These are phyloP conservation scores for Populus pruinosa DNA, from an alignment of 345 rosid species.

Conservation along the genomic window DNA sequence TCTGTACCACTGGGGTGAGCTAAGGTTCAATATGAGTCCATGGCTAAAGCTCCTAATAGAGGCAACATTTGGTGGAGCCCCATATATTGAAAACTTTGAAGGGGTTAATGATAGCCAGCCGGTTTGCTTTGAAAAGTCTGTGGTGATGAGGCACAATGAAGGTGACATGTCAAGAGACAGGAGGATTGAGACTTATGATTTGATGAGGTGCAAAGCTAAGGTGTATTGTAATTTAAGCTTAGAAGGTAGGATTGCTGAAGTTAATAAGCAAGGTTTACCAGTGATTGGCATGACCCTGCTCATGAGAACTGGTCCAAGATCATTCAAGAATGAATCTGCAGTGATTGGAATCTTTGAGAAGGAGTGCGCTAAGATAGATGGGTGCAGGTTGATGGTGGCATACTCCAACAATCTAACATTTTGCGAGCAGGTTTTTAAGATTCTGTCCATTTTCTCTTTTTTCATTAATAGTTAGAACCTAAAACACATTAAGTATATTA, in stretches of 20 bases:
- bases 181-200: constrained; percentile 57
- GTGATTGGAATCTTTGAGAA: constrained; percentile 43
- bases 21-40: constrained; percentile 45
- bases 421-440: constrained; percentile 57
- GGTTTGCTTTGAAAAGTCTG: constrained; percentile 67
- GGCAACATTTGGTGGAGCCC: constrained; percentile 42
- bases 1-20: constrained; percentile 71
- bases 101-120: constrained; percentile 28
- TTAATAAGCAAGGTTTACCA: constrained; percentile 1
- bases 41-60: constrained; percentile 44
- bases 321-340: constrained; percentile 55
- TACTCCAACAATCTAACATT: constrained; percentile 56
- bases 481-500: neutral
- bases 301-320: constrained; percentile 70
- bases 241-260: neutral
- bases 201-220: constrained; percentile 59
- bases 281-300: constrained; percentile 57
- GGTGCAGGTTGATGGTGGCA: constrained; percentile 63
- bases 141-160: constrained; percentile 76
- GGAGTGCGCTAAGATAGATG: constrained; percentile 50
- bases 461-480: neutral
- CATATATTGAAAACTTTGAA: constrained; percentile 29
- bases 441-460: neutral
- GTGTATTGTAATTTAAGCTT: constrained; percentile 41
- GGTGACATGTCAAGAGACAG: constrained; percentile 72